Evolutionary conservation across 805 yeast species (phyloP).

Genomic region (Wickerhamomyces chaumierensis): DNA sequence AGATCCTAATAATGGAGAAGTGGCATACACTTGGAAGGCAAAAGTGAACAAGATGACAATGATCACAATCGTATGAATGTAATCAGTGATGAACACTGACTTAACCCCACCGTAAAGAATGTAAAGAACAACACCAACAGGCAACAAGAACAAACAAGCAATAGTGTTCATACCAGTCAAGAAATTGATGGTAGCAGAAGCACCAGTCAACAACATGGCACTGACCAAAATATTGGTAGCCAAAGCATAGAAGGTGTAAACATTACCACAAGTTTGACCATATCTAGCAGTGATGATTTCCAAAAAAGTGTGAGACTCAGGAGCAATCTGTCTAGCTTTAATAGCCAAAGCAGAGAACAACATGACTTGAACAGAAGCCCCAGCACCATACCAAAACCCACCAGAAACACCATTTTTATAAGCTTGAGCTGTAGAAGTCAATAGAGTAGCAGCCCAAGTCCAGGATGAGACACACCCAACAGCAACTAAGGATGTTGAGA

Average conservation of each 20-base stretch:
- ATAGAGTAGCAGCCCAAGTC: constrained; percentile 85
- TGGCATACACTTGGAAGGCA: constrained; percentile 69
- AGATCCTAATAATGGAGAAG: constrained; percentile 62
- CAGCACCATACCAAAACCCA: constrained; percentile 78
- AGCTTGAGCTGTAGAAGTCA: constrained; percentile 69
- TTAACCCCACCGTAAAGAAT: constrained; percentile 75
- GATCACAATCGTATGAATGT: constrained; percentile 71
- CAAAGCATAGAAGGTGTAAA: constrained; percentile 67
- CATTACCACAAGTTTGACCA: constrained; percentile 63
- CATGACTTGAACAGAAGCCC: constrained; percentile 83
- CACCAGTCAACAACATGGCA: constrained; percentile 87
- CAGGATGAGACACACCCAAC: constrained; percentile 90
- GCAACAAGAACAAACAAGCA: constrained; percentile 75
- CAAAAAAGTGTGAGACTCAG: constrained; percentile 83
- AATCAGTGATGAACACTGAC: constrained; percentile 75
- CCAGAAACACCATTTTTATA: constrained; percentile 58
- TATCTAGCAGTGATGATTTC: constrained; percentile 77
- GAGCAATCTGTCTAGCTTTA: constrained; percentile 81
- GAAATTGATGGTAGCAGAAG: constrained; percentile 70
- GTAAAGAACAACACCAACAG: constrained; percentile 67
- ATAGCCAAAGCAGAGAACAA: constrained; percentile 81
- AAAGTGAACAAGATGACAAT: constrained; percentile 70
- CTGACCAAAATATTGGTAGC: constrained; percentile 86
- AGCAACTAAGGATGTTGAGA: constrained; percentile 73
- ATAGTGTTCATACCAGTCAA: constrained; percentile 76